Evolutionary conservation across 805 yeast genomes (phyloP).

Genomic region (Peterozyma toletana): DNA sequence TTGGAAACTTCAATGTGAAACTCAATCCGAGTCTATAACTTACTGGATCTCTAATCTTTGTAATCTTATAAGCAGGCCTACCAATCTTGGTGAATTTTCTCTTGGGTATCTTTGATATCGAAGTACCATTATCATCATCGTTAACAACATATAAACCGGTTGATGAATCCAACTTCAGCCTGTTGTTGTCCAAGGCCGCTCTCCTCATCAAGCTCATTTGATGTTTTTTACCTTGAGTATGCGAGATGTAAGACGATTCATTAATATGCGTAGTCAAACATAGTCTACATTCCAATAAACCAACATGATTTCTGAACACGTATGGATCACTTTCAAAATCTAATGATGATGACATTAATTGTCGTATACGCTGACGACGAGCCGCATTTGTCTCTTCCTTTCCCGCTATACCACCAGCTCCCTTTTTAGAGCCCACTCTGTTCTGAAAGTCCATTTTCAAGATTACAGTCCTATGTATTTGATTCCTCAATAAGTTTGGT

Average conservation of each 20-base stretch:
- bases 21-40: constrained; percentile 57
- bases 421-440: constrained; percentile 85
- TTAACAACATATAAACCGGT: not conserved
- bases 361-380: constrained; percentile 58
- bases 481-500: too few relatives aligned
- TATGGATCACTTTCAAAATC: constrained; percentile 70
- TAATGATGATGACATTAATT: constrained; percentile 44
- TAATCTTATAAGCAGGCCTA: constrained; percentile 60
- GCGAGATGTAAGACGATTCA: constrained; percentile 77
- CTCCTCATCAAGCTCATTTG: constrained; percentile 65
- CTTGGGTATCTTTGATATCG: constrained; percentile 33
- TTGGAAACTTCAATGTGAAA: constrained; percentile 51
- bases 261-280: constrained; percentile 79
- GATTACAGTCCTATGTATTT: not conserved
- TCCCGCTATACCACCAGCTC: constrained; percentile 86
- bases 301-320: constrained; percentile 76
- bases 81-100: constrained; percentile 57
- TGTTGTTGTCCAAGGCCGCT: constrained; percentile 27
- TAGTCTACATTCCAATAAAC: constrained; percentile 74
- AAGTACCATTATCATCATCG: constrained; percentile 10
- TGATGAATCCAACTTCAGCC: constrained; percentile 1
- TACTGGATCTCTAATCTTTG: constrained; percentile 59
- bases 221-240: constrained; percentile 80
- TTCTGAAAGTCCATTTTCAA: constrained; percentile 76
- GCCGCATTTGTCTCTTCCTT: constrained; percentile 61